A percentile compares a stretch with the other conserved stretches of the same genome.
These are phyloP conservation scores for Microthlaspi erraticum DNA, from an alignment of 345 rosid species.

Conservation along the genomic window DNA sequence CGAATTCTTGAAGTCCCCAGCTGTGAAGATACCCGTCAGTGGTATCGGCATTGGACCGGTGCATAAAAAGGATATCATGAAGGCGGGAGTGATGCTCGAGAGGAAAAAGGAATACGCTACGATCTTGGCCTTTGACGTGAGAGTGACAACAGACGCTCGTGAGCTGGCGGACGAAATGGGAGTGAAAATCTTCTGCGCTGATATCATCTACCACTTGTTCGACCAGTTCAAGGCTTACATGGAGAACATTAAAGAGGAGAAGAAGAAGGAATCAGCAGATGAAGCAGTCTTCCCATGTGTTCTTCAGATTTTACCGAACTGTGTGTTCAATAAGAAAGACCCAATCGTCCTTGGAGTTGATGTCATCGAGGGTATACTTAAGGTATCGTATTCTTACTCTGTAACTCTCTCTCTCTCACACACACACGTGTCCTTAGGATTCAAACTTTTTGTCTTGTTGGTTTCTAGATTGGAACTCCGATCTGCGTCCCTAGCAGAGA, in stretches of 20 bases:
- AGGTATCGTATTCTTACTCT: conserved; percentile 51
- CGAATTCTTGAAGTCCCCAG: conserved; percentile 88
- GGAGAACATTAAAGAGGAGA: conserved; percentile 83
- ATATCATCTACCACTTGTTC: conserved; percentile 90
- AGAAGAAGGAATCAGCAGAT: conserved; percentile 87
- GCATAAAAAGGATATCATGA: conserved; percentile 93
- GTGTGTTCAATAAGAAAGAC: conserved; percentile 84
- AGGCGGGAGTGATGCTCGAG: conserved; percentile 93
- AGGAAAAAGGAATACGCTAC: conserved; percentile 92
- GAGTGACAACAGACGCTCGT: conserved; percentile 88
- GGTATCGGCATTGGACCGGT: conserved; percentile 92
- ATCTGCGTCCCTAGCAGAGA: conserved; percentile 82
- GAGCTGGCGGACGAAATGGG: conserved; percentile 89
- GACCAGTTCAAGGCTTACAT: conserved; percentile 91
- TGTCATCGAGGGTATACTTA: conserved; percentile 73
- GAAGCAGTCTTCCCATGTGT: conserved; percentile 97
- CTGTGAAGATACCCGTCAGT: conserved; percentile 88
- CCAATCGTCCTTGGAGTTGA: conserved; percentile 94
- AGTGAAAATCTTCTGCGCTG: conserved; percentile 93
- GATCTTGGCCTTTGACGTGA: conserved; percentile 94
- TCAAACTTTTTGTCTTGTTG: background rate
- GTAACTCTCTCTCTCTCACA: background rate
- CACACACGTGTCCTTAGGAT: background rate
- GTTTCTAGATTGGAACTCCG: conserved; percentile 82
- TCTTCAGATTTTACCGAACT: conserved; percentile 74